Base-by-base conservation (phyloP, 352 stramenopile genomes). In the Paralagenidium karlingii region DNA sequence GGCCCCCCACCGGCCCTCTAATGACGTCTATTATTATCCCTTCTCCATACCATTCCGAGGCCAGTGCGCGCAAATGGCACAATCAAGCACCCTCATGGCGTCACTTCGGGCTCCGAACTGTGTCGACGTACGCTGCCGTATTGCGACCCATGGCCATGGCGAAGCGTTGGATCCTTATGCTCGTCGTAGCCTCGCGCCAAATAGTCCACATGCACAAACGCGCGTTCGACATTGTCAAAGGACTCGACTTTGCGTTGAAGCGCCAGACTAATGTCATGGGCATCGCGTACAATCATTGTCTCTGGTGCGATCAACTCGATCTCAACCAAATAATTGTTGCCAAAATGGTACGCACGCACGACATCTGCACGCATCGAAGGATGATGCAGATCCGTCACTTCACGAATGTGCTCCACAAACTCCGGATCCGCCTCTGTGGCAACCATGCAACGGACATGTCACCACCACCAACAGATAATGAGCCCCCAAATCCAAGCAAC, bases 161-260 rank as follows among this genome's bases (percentile, higher is more conserved):
- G 70, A 31, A 83, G 43, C 6, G 77, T 91, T 28, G 74, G 68
- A 47, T 88, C 75, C 58, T 92, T 92, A 56, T 94, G 81, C 50
- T 94, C 81, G 43, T 92, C 76, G 48, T 91, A 88, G 60, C 83
- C 79, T 30, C 79, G 79, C 34, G 71, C 65, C 32, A 93, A 61
- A 52, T 98, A 98, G 70, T 98, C 94, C 37, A 98, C 94, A 53
- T 98, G 94, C 32, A 98, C 94, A 63, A 98, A 98, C 36, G 90
- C 94, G 31, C 94, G 82, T 68, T 98, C 94, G 10, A 98, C 94
- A 53, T 92, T 82, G 47, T 96, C 84, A n/a, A 95, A 56, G 29
- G 64, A 76, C 58, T 98, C 94, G 53, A 98, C 89, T 53, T 96
- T 94, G 50, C 96, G 82, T 53, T 98, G 93, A 34, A 98, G 69